phyloP scores from a whole-genome alignment of 345 rosid genomes.

The Reutealis trisperma region DNA sequence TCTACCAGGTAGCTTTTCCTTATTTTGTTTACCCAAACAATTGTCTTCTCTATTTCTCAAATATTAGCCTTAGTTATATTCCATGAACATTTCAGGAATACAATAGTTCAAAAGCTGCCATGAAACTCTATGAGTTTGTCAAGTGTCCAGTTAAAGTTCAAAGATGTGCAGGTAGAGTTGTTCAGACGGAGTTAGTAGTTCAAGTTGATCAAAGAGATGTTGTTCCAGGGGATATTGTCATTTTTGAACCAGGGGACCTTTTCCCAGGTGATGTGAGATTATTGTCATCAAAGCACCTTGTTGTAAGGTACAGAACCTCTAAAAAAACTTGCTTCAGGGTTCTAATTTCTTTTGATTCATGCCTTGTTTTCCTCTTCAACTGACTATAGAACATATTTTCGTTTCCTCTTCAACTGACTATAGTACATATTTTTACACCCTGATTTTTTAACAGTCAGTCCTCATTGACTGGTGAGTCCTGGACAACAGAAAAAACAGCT shows the following conservation, averaged over 20 bases:
- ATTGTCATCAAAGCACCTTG: slow-evolving; percentile 60
- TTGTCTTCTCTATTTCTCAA: slow-evolving; percentile 4
- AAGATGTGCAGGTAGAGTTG: slow-evolving; percentile 69
- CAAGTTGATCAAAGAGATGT: slow-evolving; percentile 73
- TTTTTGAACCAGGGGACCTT: slow-evolving; percentile 70
- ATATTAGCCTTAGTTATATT: not conserved
- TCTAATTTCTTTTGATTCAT: slow-evolving; percentile 6
- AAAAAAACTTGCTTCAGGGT: not conserved
- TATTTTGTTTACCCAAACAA: not conserved
- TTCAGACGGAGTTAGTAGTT: slow-evolving; percentile 64
- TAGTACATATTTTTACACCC: slow-evolving; percentile 25
- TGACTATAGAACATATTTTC: slow-evolving; percentile 15
- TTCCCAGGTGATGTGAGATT: slow-evolving; percentile 77
- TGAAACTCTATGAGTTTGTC: slow-evolving; percentile 65
- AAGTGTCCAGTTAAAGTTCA: slow-evolving; percentile 70
- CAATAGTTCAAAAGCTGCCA: slow-evolving; percentile 75
- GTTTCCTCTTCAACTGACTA: slow-evolving; percentile 1
- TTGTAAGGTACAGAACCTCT: slow-evolving; percentile 50
- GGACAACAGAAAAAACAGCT: slow-evolving; percentile 58
- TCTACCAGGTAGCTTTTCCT: slow-evolving; percentile 50
- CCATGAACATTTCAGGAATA: slow-evolving; percentile 43
- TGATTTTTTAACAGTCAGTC: slow-evolving; percentile 58
- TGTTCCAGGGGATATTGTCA: slow-evolving; percentile 71
- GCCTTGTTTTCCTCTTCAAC: slow-evolving; percentile 10
- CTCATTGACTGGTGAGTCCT: slow-evolving; percentile 73